A percentile compares a stretch with the other conserved stretches of the same genome.
Conservation (phyloP, 2,329 filamentous ascomycete species). For the Aspergillus ustus region DNA sequence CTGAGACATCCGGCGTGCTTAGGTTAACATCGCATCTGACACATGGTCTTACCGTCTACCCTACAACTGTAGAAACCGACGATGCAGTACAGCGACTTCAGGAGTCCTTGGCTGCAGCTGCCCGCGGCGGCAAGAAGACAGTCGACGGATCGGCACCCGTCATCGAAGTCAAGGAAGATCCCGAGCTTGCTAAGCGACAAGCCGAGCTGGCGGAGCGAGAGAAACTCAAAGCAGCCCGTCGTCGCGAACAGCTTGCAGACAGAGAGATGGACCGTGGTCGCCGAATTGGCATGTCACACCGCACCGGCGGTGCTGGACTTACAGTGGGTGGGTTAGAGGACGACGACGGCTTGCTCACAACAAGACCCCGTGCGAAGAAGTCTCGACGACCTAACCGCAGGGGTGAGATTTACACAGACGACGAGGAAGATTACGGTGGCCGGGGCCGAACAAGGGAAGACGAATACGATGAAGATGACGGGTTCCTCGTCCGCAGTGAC, state of each 20-base stretch:
- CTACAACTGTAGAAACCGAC: slow-evolving; percentile 60
- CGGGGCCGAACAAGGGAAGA: slow-evolving; percentile 66
- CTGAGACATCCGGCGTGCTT: slow-evolving; percentile 61
- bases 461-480: slow-evolving; percentile 81
- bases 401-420: slow-evolving; percentile 55
- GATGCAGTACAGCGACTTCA: slow-evolving; percentile 66
- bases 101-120: slow-evolving; percentile 61
- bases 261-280: slow-evolving; percentile 61
- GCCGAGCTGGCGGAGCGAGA: slow-evolving; percentile 66
- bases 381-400: slow-evolving; percentile 48
- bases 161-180: slow-evolving; percentile 64
- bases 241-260: slow-evolving; percentile 59
- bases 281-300: slow-evolving; percentile 48
- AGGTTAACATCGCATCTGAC: slow-evolving; percentile 68
- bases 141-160: slow-evolving; percentile 59
- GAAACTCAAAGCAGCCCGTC: slow-evolving; percentile 58
- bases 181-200: slow-evolving; percentile 62
- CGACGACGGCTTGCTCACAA: slow-evolving; percentile 54
- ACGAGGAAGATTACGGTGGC: slow-evolving; percentile 53
- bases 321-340: slow-evolving; percentile 63
- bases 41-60: slow-evolving; percentile 61
- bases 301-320: slow-evolving; percentile 55
- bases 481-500: slow-evolving; percentile 66
- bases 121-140: slow-evolving; percentile 56
- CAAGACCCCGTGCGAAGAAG: slow-evolving; percentile 45